phyloP scores from a whole-genome alignment of 1,139 yeast species.

The Geotrichum candidum region DNA sequence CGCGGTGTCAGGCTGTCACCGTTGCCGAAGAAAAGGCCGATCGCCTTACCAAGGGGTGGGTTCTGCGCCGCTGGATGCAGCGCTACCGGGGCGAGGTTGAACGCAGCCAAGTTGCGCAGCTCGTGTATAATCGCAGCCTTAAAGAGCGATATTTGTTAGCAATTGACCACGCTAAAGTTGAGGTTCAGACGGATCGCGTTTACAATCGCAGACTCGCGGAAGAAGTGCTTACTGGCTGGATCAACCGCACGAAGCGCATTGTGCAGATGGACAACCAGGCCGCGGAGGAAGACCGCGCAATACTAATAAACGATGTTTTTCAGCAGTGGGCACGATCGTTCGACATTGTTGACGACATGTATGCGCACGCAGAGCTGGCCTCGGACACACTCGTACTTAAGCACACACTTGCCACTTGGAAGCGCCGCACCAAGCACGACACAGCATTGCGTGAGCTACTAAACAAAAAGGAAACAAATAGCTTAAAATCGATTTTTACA shows the following conservation, averaged over 20 bases:
- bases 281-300: neutral
- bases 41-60: neutral
- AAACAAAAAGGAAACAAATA: neutral
- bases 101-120: neutral
- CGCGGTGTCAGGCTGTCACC: neutral
- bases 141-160: constrained; percentile 3
- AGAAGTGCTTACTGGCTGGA: constrained; percentile 7
- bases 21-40: constrained; percentile 1
- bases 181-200: neutral
- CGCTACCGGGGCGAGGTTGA: neutral
- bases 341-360: neutral
- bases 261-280: neutral
- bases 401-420: constrained; percentile 8
- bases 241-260: neutral
- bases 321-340: neutral
- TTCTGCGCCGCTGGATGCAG: neutral
- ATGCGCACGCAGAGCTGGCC: neutral
- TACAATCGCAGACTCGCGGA: constrained; percentile 6
- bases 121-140: neutral
- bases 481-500: neutral
- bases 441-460: neutral
- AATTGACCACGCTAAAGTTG: constrained; percentile 10
- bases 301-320: neutral
- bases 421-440: constrained; percentile 2
- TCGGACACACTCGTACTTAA: neutral